These are phyloP conservation scores for Penicillium crustosum DNA, from an alignment of 2,329 filamentous ascomycete genomes.

Conservation along the genomic window DNA sequence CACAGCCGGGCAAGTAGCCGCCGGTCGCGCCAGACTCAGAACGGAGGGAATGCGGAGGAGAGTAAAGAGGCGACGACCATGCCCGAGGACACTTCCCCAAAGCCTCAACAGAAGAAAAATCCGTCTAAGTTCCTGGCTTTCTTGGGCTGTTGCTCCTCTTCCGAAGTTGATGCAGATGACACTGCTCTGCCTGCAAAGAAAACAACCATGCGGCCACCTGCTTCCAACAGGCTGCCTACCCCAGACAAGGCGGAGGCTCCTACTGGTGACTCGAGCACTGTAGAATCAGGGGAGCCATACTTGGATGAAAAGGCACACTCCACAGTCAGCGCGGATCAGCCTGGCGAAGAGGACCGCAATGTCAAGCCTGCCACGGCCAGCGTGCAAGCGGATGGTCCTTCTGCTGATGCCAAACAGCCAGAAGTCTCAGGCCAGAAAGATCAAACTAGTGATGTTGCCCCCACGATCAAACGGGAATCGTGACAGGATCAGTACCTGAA, in stretches of 20 bases:
- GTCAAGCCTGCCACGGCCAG: conserved; percentile 38
- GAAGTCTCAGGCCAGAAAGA: conserved; percentile 14
- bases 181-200: conserved; percentile 48
- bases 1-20: conserved; percentile 65
- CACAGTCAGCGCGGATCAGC: conserved; percentile 31
- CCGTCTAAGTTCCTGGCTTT: conserved; percentile 47
- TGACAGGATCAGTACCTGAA: conserved; percentile 19
- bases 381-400: conserved; percentile 35
- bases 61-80: conserved; percentile 32
- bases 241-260: conserved; percentile 43
- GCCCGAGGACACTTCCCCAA: conserved; percentile 35
- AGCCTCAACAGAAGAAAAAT: conserved; percentile 43
- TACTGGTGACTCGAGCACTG: conserved; percentile 41
- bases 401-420: conserved; percentile 17
- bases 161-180: conserved; percentile 47
- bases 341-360: conserved; percentile 32
- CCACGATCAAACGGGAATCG: conserved; percentile 7
- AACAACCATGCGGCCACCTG: conserved; percentile 42
- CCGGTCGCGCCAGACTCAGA: conserved; percentile 40
- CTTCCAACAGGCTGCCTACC: conserved; percentile 38
- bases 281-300: conserved; percentile 41
- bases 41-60: conserved; percentile 34
- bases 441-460: conserved; percentile 17
- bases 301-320: conserved; percentile 42
- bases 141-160: conserved; percentile 50